These are phyloP conservation scores for Penicillium simplicissimum DNA, from an alignment of 495 filamentous ascomycete genomes.

Conservation along the genomic window DNA sequence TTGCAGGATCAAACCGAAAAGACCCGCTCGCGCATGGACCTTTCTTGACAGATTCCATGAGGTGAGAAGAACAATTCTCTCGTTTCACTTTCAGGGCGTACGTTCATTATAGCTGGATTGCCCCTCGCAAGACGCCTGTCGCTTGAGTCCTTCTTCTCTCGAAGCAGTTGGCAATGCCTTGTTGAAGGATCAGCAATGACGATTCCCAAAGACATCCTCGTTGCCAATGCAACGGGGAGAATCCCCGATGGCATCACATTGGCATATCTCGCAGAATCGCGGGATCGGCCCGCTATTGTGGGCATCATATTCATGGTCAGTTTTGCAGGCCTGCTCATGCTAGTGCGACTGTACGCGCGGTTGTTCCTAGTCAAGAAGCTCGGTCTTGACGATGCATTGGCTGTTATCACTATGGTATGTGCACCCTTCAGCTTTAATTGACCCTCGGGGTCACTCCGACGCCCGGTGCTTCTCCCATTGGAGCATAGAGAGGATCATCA, in stretches of 20 bases:
- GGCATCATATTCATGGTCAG: conserved; percentile 43
- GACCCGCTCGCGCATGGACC: conserved; percentile 14
- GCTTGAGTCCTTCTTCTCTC: neutral
- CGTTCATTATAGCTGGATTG: conserved; percentile 5
- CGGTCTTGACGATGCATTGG: conserved; percentile 40
- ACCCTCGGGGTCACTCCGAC: neutral
- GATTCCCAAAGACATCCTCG: conserved; percentile 33
- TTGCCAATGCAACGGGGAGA: conserved; percentile 30
- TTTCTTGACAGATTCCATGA: conserved; percentile 1
- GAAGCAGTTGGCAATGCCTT: neutral
- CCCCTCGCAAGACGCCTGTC: neutral
- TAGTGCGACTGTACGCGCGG: conserved; percentile 37
- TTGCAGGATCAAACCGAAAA: no score
- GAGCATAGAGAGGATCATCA: neutral
- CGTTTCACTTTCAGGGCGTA: neutral
- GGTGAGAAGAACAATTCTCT: neutral
- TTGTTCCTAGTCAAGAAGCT: conserved; percentile 34
- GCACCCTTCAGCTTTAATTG: conserved; percentile 9
- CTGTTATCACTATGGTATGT: conserved; percentile 39
- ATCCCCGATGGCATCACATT: conserved; percentile 37
- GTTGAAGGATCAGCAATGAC: conserved; percentile 23
- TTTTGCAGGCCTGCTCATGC: conserved; percentile 33
- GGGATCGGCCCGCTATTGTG: conserved; percentile 38
- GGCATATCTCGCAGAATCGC: conserved; percentile 41
- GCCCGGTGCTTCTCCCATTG: neutral